Percentiles rank a stretch among this genome's conserved stretches.
phyloP scores from a whole-genome alignment of 1,284 basidiomycete species.

The Ustilago xerochloae region DNA sequence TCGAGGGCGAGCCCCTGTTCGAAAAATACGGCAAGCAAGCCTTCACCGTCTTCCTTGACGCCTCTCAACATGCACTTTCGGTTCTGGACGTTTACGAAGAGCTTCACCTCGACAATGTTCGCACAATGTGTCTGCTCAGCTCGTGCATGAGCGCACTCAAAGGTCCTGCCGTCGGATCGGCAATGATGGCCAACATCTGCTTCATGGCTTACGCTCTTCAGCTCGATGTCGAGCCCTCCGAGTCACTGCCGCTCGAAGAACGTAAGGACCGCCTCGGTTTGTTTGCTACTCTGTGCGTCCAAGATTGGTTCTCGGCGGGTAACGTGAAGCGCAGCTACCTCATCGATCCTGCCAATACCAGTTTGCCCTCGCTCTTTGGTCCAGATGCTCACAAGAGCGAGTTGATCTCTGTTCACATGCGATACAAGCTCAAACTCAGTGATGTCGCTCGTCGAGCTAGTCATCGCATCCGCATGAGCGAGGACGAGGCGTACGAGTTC shows the following conservation, averaged over 20 bases:
- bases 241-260: conserved; percentile 40
- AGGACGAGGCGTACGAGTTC: conserved; percentile 49
- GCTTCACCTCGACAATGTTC: conserved; percentile 53
- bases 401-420: conserved; percentile 30
- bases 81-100: conserved; percentile 56
- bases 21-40: conserved; percentile 31
- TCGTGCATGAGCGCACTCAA: conserved; percentile 40
- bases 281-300: conserved; percentile 43
- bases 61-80: conserved; percentile 48
- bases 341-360: conserved; percentile 46
- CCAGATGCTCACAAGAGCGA: conserved; percentile 43
- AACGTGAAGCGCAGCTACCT: conserved; percentile 49
- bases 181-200: conserved; percentile 42
- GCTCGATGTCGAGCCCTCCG: conserved; percentile 56
- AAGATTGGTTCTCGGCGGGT: conserved; percentile 53
- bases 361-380: conserved; percentile 43
- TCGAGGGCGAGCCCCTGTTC: conserved; percentile 20
- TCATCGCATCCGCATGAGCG: conserved; percentile 44
- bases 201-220: conserved; percentile 54
- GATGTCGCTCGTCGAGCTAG: conserved; percentile 51
- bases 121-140: conserved; percentile 38
- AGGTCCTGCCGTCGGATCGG: conserved; percentile 44
- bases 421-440: conserved; percentile 43
- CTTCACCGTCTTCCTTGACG: conserved; percentile 48
- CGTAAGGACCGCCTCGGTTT: conserved; percentile 50